Conservation (phyloP, 257 asterid species). For the Lantana camara region DNA sequence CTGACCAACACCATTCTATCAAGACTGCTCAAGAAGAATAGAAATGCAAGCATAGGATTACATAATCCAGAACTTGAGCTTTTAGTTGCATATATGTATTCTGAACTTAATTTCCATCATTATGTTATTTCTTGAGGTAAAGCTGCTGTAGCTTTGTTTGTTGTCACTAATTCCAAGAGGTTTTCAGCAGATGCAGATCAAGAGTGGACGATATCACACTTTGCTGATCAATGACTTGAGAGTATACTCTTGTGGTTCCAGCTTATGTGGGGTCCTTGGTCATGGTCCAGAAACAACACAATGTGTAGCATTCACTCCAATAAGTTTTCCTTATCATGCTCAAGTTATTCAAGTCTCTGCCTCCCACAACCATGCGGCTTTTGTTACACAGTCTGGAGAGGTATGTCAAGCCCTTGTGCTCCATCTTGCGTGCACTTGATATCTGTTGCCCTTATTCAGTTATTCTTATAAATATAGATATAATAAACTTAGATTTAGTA, state of each 20-base stretch:
- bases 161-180: slow-evolving; percentile 30
- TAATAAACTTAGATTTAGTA: no score
- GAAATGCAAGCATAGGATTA: neutral
- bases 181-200: slow-evolving; percentile 79
- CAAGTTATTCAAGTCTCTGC: slow-evolving; percentile 78
- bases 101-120: neutral
- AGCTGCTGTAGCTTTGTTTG: neutral
- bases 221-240: slow-evolving; percentile 62
- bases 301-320: slow-evolving; percentile 66
- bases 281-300: slow-evolving; percentile 84
- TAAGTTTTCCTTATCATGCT: slow-evolving; percentile 58
- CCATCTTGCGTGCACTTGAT: slow-evolving; percentile 4
- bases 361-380: slow-evolving; percentile 88
- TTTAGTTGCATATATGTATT: neutral
- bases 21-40: slow-evolving; percentile 5
- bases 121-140: neutral
- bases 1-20: neutral
- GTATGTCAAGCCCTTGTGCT: slow-evolving; percentile 36
- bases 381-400: slow-evolving; percentile 76
- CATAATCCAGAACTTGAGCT: neutral
- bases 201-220: slow-evolving; percentile 82
- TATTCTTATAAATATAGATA: neutral
- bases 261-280: slow-evolving; percentile 91
- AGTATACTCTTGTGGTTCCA: slow-evolving; percentile 85
- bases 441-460: no score